phyloP scores from a whole-genome alignment of 768 basidiomycete species.

The Aureoboletus auriporus region DNA sequence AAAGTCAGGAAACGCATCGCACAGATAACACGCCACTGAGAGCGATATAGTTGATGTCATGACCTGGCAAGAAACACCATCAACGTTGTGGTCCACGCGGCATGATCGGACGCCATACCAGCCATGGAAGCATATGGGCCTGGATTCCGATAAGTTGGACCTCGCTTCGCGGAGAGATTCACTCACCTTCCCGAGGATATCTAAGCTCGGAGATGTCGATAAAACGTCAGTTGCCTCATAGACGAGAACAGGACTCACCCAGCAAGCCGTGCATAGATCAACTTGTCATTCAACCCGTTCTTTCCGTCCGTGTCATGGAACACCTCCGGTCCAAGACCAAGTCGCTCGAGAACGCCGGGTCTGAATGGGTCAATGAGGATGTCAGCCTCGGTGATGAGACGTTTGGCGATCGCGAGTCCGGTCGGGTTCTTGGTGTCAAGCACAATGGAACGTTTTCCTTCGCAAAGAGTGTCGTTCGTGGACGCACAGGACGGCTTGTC shows the following conservation, averaged over 20 bases:
- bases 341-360: conserved; percentile 75
- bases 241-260: conserved; percentile 46
- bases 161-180: not conserved
- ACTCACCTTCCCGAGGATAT: conserved; percentile 58
- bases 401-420: conserved; percentile 53
- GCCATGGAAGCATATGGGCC: conserved; percentile 76
- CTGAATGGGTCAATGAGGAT: conserved; percentile 81
- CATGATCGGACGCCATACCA: conserved; percentile 37
- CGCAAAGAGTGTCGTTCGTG: conserved; percentile 52
- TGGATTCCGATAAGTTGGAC: conserved; percentile 27
- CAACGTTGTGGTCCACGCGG: not conserved
- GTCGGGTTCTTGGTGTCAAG: conserved; percentile 60
- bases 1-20: conserved; percentile 5
- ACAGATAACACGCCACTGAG: conserved; percentile 73
- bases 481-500: conserved; percentile 49
- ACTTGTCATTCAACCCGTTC: conserved; percentile 52
- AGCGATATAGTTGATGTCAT: conserved; percentile 84
- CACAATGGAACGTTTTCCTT: conserved; percentile 73
- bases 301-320: conserved; percentile 51
- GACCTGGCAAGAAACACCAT: conserved; percentile 40
- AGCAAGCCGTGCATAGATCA: conserved; percentile 72
- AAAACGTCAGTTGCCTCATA: not conserved
- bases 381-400: conserved; percentile 64
- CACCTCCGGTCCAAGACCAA: conserved; percentile 72
- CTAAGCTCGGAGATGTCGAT: conserved; percentile 27